These are phyloP conservation scores for Verticillium dahliae DNA, from an alignment of 2,329 filamentous ascomycete genomes.

Conservation along the genomic window DNA sequence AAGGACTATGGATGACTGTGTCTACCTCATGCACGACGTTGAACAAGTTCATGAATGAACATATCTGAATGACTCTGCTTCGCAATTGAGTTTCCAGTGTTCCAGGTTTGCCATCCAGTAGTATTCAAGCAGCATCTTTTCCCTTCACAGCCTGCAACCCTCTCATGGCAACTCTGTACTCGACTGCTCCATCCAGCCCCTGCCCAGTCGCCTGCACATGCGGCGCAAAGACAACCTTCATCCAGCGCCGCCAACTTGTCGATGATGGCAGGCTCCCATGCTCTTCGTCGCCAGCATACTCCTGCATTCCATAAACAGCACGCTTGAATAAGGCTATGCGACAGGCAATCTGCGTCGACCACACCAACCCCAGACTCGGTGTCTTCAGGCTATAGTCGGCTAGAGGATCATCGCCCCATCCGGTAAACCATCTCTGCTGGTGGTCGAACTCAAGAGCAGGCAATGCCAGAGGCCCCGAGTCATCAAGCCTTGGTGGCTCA, in stretches of 20 bases:
- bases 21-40: no score
- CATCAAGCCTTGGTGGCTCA: constrained; percentile 32
- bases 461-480: constrained; percentile 24
- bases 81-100: background rate
- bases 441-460: constrained; percentile 70
- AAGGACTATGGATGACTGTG: background rate
- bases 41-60: no score
- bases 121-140: constrained; percentile 1
- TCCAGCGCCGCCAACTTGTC: constrained; percentile 62
- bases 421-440: constrained; percentile 91
- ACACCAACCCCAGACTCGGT: constrained; percentile 79
- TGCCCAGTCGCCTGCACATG: constrained; percentile 55
- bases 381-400: constrained; percentile 59
- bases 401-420: constrained; percentile 72
- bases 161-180: constrained; percentile 69
- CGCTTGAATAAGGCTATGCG: constrained; percentile 76
- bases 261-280: constrained; percentile 37
- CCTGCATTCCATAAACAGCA: constrained; percentile 40
- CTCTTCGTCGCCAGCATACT: constrained; percentile 29
- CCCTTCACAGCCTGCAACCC: constrained; percentile 41
- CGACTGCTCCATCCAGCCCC: constrained; percentile 45
- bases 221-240: constrained; percentile 86
- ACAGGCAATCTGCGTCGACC: constrained; percentile 82
- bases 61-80: no score
- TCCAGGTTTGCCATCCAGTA: background rate